Base-by-base conservation (phyloP, 768 basidiomycete species). In the Psilocybe tampanensis region DNA sequence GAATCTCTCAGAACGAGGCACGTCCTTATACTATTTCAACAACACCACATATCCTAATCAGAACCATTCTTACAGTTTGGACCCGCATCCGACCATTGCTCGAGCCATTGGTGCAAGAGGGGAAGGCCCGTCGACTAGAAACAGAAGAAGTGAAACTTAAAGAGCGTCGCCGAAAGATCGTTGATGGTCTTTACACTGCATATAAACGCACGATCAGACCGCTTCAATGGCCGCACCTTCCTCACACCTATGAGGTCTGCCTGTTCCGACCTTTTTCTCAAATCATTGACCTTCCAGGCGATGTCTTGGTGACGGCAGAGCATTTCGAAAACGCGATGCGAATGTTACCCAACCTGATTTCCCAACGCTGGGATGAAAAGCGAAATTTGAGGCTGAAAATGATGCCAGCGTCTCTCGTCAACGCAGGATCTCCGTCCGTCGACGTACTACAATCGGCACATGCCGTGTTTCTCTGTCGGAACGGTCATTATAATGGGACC, bases 131-230 rank as follows among this genome's bases (percentile, higher is more conserved):
- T 12, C 39, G 57, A 32, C 26, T 58, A 9, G 45, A 18, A 24
- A n/a, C 11, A 17, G 50, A 54, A 22, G 18, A 9, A 3, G 18
- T 4, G 3, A 8, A 11, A 2, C 36, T 52, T 13, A 41, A 54
- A 24, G 21, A n/a, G 17, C 32, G 1, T 36, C 11, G 23, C 15
- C 64, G 52, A 21, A 29, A 56, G 8, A 2, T 24, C 0, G 64
- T 69, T 5, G 18, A 57, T 24, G 18, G 19, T 0, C 21, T 69
- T 9, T 70, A 68, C 26, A 51, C 54, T 3, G 49, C 32, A 2
- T 67, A 70, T 57, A 60, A 60, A 44, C 58, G 58, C 13, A 60
- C 58, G 0, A 56, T 72, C 3, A 50, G 51, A 3, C 70, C 72
- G 4, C 59, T 55, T 1, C 62, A 68, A 43, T 68, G 69, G 70